Evolutionary conservation across 1,139 yeast genomes (phyloP), one percentile per base, ranked within the genome.

Genomic region (Arxiozyma bovina): DNA sequence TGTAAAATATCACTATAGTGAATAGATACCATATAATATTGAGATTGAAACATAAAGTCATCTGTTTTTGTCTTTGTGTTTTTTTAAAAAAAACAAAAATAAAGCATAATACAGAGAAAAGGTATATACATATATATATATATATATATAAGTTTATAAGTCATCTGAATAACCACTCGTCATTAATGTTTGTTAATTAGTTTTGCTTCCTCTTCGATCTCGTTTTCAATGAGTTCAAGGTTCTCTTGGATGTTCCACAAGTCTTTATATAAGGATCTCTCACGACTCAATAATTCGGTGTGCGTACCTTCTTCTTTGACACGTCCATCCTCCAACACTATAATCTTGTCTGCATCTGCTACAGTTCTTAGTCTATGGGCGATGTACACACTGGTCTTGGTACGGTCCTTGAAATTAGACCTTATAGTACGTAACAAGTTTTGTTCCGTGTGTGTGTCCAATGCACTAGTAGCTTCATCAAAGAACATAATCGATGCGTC

Each of bases 371-470:
- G 76, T 60, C 99, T 74, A 69, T 93, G 99, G 0, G 99, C 99
- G 69, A 93, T 90, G 61, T 91, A 87, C 9, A 94, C 82, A 62
- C 90, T 87, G 1, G 99, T 94, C 53, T 78, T 80, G 11, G 75
- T 68, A 40, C 76, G 73, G 48, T 80, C 82, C 57, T 70, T 74
- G 68, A 88, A 83, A 34, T 87, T 79, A 3, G 73, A 65, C 60
- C 84, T 77, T 50, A 91, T 84, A 1, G 96, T 90, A 56, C 77
- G 79, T 61, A 93, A 73, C 53, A 94, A 74, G 2, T 87, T 78
- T 69, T 88, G 96, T 66, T 93, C 99, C 0, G 99, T 93, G 66
- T 90, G 96, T 4, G 99, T 93, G 69, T 93, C 99, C 52, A 93
- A 76, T 0, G 99, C 99, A 51, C 96, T 85, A 0, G 99, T 93